Base-by-base conservation (phyloP, 2,329 filamentous ascomycete genomes). In the Aspergillus phoenicis region DNA sequence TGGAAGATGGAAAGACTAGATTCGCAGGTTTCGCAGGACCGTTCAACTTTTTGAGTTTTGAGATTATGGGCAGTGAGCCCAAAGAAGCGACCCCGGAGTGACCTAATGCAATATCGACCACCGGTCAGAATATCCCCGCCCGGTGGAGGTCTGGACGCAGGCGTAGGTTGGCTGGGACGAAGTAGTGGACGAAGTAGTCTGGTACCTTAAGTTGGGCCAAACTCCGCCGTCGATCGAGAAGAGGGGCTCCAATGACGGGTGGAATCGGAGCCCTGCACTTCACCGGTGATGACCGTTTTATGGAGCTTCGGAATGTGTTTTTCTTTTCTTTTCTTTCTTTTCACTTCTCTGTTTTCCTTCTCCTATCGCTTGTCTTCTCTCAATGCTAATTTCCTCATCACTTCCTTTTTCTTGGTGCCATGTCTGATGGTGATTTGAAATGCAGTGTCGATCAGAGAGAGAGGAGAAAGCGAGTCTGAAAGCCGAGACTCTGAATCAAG, bases 11-110 rank as follows among this genome's bases (percentile, higher is more conserved):
- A 11, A 30, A 30, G 28, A 36, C 33, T 36, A 49, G 20, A 24
- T 4, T 49, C 20, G 51, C 30, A 39, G 51, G 28, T 2, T 30
- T n/a, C 52, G 33, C 52, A 55, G 28, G 11, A n/a, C 24, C 52
- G 52, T 45, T 53, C 13, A 53, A 39, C 20, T 10, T 39, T 26
- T 53, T 38, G 52, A 43, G 39, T 24, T 28, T 52, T 11, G 17
- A 36, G 33, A 8, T 43, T 22, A 20, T 43, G 30, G 17, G 48
- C 15, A 15, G 8, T 13, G 52, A 43, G 8, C 39, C 26, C 39
- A 45, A 47, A 24, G 53, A 47, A 56, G 39, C 30, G 53, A 56
- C 53, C 53, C 53, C 53, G 41, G 53, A 56, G 53, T 56, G 53
- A 56, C 53, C 53, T 56, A 43, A 56, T 56, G 26, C 41, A 36